phyloP scores from a whole-genome alignment of 495 filamentous ascomycete genomes.

The Podospora pseudoanserina region DNA sequence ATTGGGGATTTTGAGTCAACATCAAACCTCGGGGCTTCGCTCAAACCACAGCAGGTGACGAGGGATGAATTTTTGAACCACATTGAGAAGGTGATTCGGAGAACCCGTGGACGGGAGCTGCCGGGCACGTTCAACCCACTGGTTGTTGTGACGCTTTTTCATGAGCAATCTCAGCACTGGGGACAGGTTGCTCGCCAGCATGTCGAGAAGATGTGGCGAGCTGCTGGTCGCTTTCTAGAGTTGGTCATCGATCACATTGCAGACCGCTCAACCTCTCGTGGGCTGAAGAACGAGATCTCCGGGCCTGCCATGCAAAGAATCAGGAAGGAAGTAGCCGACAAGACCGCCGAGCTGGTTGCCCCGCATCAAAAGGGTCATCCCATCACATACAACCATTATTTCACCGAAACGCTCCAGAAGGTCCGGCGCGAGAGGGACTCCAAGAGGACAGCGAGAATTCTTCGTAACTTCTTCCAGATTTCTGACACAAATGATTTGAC shows the following conservation, averaged over 20 bases:
- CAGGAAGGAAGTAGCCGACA: slow-evolving; percentile 22
- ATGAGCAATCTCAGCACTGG: slow-evolving; percentile 43
- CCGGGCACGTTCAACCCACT: slow-evolving; percentile 48
- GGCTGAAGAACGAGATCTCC: slow-evolving; percentile 31
- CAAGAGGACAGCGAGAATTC: slow-evolving; percentile 24
- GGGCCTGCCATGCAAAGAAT: slow-evolving; percentile 30
- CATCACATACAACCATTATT: slow-evolving; percentile 58
- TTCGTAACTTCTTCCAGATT: neutral
- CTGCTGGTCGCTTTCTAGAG: slow-evolving; percentile 26
- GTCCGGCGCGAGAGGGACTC: slow-evolving; percentile 2
- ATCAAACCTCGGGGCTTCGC: too few relatives aligned
- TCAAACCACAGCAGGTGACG: slow-evolving; percentile 9
- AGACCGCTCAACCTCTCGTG: slow-evolving; percentile 29
- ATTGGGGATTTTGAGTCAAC: slow-evolving; percentile 44
- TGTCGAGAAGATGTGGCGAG: slow-evolving; percentile 27
- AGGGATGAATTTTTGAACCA: slow-evolving; percentile 31
- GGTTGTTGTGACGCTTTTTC: slow-evolving; percentile 45
- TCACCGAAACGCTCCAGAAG: too few relatives aligned
- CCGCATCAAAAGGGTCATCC: slow-evolving; percentile 40
- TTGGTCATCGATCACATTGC: slow-evolving; percentile 29
- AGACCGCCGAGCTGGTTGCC: slow-evolving; percentile 34
- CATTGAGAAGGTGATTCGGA: slow-evolving; percentile 31
- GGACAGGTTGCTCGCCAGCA: slow-evolving; percentile 24
- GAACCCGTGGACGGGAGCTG: slow-evolving; percentile 41
- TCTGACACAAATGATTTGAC: too few relatives aligned